These are phyloP conservation scores for Nannochloropsis granulata DNA, from an alignment of 108 stramenopile species.

Conservation along the genomic window DNA sequence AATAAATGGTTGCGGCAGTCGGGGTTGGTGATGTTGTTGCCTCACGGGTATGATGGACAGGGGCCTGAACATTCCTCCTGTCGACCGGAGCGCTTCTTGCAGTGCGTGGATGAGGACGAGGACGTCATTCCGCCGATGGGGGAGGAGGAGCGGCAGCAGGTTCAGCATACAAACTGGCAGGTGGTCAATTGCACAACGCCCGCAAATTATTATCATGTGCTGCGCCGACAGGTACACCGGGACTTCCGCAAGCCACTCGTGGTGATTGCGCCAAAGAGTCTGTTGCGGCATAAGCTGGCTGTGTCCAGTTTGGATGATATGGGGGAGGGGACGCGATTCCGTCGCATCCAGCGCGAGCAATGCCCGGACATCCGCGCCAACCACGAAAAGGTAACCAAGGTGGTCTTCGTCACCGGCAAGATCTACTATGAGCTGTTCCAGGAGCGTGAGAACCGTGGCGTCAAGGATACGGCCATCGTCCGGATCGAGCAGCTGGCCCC, in stretches of 20 bases:
- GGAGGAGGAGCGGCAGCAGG: constrained; percentile 72
- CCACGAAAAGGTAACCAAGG: constrained; percentile 51
- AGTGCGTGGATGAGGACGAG: constrained; percentile 83
- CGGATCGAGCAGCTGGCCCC: constrained; percentile 96
- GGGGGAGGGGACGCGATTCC: constrained; percentile 73
- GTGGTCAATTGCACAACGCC: constrained; percentile 94
- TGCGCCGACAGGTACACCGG: constrained; percentile 94
- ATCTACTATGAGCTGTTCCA: constrained; percentile 92
- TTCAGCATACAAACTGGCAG: constrained; percentile 92
- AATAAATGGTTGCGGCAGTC: constrained; percentile 97
- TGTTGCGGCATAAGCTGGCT: constrained; percentile 66
- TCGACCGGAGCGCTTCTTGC: constrained; percentile 92
- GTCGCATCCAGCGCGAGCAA: constrained; percentile 61
- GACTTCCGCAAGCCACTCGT: constrained; percentile 98
- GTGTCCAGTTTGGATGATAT: constrained; percentile 75
- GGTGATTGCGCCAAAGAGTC: constrained; percentile 87
- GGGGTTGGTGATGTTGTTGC: constrained; percentile 83
- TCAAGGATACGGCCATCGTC: constrained; percentile 76
- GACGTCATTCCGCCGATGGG: constrained; percentile 74
- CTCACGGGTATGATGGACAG: constrained; percentile 97
- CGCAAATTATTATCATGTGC: constrained; percentile 97
- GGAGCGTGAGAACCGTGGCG: constrained; percentile 60
- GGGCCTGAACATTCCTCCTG: constrained; percentile 96
- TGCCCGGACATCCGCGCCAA: constrained; percentile 52
- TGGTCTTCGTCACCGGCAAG: constrained; percentile 91